These are phyloP conservation scores for Dimargaris xerosporica DNA, from an alignment of 192 early-diverging fungal species.

Conservation along the genomic window DNA sequence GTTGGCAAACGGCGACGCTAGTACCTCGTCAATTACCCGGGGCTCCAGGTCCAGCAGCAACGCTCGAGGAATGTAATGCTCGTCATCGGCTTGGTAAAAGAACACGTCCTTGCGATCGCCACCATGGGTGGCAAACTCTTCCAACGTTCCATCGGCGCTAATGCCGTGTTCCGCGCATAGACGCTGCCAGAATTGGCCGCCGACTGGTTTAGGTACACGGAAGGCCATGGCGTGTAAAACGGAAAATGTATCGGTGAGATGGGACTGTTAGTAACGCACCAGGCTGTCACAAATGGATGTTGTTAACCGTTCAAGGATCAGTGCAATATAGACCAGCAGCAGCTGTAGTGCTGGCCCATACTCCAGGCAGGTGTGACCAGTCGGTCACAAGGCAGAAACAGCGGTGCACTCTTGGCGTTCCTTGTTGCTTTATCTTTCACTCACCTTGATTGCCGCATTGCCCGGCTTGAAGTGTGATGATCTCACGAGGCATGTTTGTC, in stretches of 20 bases:
- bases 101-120: constrained; percentile 96
- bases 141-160: constrained; percentile 78
- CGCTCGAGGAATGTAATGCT: constrained; percentile 93
- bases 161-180: constrained; percentile 95
- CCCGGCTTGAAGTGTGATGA: constrained; percentile 90
- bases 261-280: too few relatives aligned
- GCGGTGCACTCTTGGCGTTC: too few relatives aligned
- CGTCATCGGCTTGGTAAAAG: constrained; percentile 99
- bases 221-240: too few relatives aligned
- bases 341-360: too few relatives aligned
- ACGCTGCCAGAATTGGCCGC: constrained; percentile 86
- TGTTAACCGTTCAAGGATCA: too few relatives aligned
- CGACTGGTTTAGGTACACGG: too few relatives aligned
- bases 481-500: constrained; percentile 67
- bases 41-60: constrained; percentile 89
- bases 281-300: too few relatives aligned
- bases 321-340: too few relatives aligned
- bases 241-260: too few relatives aligned
- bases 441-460: constrained; percentile 97
- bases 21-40: constrained; percentile 84
- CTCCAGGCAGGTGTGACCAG: too few relatives aligned
- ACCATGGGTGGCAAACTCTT: constrained; percentile 77
- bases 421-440: too few relatives aligned
- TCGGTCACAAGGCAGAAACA: too few relatives aligned
- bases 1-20: constrained; percentile 71